Base-by-base conservation (phyloP, 768 basidiomycete genomes). In the Tubosaeta brunneosetosa region DNA sequence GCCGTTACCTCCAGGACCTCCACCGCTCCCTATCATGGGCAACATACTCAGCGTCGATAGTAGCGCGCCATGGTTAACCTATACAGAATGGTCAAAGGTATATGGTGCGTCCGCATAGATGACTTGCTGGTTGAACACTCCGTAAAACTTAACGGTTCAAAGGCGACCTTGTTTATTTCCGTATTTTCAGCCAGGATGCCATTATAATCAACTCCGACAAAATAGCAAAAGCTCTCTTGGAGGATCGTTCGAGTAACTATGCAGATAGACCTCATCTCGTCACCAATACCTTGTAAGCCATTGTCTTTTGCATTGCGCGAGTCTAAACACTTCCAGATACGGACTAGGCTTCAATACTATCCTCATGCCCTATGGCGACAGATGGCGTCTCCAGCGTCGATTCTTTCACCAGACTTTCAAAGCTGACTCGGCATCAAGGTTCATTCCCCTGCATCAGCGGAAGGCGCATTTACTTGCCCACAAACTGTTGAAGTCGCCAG, bases 391-490 rank as follows among this genome's bases (percentile, higher is more conserved):
- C 13, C 58, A 61, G 13, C 49, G 52, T 22, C 54, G 44, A 46
- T 60, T 66, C 26, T 55, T 63, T 22, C 63, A 63, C 38, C 55
- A 56, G 14, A 55, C 46, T 3, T 57, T 62, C n/a, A 57, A 49
- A 40, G 37, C 50, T 1, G 53, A 55, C 2, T 36, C 55, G 2
- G 44, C 41, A 31, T 49, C 47, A 27, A 60, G 49, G 46, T 66
- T 63, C 27, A n/a, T 42, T 16, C 49, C 57, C 6, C 54, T 57
- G 52, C 59, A 57, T 31, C 53, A 57, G 17, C 51, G 49, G 17
- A 63, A 41, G 42, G 45, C 42, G 3, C 52, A 46, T 33, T 32
- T 52, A 9, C 32, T 58, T 4, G 55, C 56, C 3, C 53, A 31
- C 6, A 42, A 29, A 17, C 31, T 63, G 14, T 14, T 66, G 0